Evolutionary conservation across 129 eudicot species (phyloP).

Genomic region (Chrysanthemum lavandulifolium): DNA sequence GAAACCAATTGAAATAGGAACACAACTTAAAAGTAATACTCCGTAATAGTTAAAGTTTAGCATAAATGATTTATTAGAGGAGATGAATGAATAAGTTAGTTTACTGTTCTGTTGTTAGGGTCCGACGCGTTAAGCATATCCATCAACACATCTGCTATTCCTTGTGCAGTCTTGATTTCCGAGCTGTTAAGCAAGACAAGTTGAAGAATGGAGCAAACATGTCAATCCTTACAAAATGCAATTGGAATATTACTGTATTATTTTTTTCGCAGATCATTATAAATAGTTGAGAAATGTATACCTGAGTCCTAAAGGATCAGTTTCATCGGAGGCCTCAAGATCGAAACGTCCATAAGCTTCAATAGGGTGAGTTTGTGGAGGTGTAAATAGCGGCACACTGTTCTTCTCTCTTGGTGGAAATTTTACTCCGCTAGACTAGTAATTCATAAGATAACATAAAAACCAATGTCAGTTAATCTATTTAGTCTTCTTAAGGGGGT

Average conservation of each 20-base stretch:
- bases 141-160: constrained; percentile 75
- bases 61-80: not conserved
- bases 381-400: constrained; percentile 81
- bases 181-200: constrained; percentile 36
- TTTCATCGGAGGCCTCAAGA: constrained; percentile 70
- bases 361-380: constrained; percentile 83
- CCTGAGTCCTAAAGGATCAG: constrained; percentile 74
- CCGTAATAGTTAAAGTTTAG: not conserved
- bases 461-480: not conserved
- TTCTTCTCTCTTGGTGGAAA: constrained; percentile 88
- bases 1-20: not conserved
- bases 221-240: not conserved
- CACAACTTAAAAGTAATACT: not conserved
- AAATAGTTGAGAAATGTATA: constrained; percentile 10
- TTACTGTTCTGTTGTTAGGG: constrained; percentile 64
- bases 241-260: not conserved
- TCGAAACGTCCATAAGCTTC: constrained; percentile 70
- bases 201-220: too few species aligned
- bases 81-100: too few species aligned
- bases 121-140: constrained; percentile 81
- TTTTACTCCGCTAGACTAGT: constrained; percentile 80
- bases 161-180: constrained; percentile 84
- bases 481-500: too few species aligned
- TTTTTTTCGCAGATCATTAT: too few species aligned
- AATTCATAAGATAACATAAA: not conserved